Evolutionary conservation across 1,284 basidiomycete species (phyloP).

Genomic region (Cryptococcus wingfieldii): DNA sequence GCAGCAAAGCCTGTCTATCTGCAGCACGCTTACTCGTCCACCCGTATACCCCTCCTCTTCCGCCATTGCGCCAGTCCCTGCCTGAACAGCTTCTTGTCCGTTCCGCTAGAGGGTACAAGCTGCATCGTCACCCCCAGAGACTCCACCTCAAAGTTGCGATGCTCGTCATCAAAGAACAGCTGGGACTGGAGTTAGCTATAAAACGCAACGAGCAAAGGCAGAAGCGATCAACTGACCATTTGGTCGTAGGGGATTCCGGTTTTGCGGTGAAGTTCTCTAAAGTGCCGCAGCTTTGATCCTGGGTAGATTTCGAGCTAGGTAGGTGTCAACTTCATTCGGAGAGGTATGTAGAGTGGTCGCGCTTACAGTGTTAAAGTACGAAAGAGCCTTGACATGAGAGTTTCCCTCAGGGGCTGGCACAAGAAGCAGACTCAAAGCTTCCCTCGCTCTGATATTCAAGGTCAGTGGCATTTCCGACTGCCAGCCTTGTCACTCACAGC

Average conservation of each 20-base stretch:
- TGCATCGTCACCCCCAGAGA: conserved; percentile 68
- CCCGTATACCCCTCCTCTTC: conserved; percentile 18
- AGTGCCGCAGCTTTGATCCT: conserved; percentile 80
- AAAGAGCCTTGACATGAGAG: conserved; percentile 56
- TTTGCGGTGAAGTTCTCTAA: conserved; percentile 66
- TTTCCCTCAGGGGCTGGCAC: conserved; percentile 55
- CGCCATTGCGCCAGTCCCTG: conserved; percentile 37
- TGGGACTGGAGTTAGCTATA: conserved; percentile 14
- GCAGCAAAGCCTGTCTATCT: neutral
- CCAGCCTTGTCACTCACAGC: conserved; percentile 55
- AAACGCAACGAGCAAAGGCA: neutral
- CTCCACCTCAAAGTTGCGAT: conserved; percentile 70
- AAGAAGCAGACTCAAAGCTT: conserved; percentile 66
- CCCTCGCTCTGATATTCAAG: conserved; percentile 59
- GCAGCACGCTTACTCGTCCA: neutral
- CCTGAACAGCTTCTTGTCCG: conserved; percentile 27
- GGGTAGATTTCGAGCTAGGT: conserved; percentile 70
- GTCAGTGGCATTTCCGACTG: neutral
- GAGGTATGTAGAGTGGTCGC: neutral
- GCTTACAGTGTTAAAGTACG: conserved; percentile 62
- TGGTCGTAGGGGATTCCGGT: conserved; percentile 77
- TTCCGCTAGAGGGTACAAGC: conserved; percentile 34
- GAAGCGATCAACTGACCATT: conserved; percentile 57
- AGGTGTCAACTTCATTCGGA: neutral
- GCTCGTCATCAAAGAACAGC: conserved; percentile 82